Percentiles rank a stretch among this genome's conserved stretches.
phyloP scores from a whole-genome alignment of 495 filamentous ascomycete species.

The Acidiella bohemica region DNA sequence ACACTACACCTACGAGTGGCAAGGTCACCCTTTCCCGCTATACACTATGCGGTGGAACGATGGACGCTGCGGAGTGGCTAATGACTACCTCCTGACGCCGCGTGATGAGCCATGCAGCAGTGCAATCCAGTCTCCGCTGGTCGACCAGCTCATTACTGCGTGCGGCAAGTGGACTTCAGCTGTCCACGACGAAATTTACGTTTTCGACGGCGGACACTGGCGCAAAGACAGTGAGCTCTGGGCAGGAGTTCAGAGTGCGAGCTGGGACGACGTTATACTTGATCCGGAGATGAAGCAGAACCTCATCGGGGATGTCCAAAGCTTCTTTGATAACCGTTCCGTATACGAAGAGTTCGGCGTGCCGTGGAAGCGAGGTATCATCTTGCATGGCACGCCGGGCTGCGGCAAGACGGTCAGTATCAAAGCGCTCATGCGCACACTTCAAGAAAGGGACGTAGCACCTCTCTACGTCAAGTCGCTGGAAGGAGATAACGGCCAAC shows the following conservation, averaged over 20 bases:
- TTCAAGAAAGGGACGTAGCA: slow-evolving; percentile 32
- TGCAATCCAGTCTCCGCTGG: slow-evolving; percentile 11
- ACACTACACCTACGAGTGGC: slow-evolving; percentile 38
- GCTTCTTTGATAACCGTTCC: slow-evolving; percentile 34
- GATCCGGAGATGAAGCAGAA: slow-evolving; percentile 34
- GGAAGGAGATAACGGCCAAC: slow-evolving; percentile 13
- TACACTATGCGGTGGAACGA: slow-evolving; percentile 40
- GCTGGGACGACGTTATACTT: slow-evolving; percentile 36
- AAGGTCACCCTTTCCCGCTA: slow-evolving; percentile 35
- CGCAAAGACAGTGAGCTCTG: slow-evolving; percentile 44
- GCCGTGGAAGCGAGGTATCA: slow-evolving; percentile 33
- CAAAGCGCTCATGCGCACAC: slow-evolving; percentile 49
- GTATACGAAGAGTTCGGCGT: slow-evolving; percentile 33
- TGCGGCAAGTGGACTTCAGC: slow-evolving; percentile 37
- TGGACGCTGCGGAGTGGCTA: slow-evolving; percentile 16
- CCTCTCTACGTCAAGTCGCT: slow-evolving; percentile 47
- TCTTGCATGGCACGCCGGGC: slow-evolving; percentile 33
- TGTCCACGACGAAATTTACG: slow-evolving; percentile 48
- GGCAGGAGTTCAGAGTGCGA: too few species aligned
- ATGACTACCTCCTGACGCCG: slow-evolving; percentile 31
- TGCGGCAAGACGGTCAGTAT: slow-evolving; percentile 60
- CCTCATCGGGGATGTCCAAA: slow-evolving; percentile 28
- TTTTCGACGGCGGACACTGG: slow-evolving; percentile 49
- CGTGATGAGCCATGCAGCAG: slow-evolving; percentile 5
- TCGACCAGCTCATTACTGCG: slow-evolving; percentile 39